Percentiles rank a stretch among this genome's conserved stretches.
Evolutionary conservation across 1,284 basidiomycete genomes (phyloP).

Genomic region (Pyrrhoderma noxium): DNA sequence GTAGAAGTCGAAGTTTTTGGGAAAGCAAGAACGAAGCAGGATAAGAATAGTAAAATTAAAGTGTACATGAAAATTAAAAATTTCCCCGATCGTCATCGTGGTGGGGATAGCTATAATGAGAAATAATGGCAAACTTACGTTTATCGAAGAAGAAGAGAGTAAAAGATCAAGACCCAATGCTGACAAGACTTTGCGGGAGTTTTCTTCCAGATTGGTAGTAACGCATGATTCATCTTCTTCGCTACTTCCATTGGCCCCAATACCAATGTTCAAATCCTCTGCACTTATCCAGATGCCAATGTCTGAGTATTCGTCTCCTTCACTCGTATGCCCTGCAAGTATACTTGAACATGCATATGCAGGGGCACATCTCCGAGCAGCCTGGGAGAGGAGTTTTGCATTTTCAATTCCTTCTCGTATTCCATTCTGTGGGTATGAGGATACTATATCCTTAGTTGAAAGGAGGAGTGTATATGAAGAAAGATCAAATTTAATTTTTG

Average conservation of each 20-base stretch:
- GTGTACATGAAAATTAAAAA: too few species aligned
- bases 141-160: background rate
- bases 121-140: too few species aligned
- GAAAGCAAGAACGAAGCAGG: too few species aligned
- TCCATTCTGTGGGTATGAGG: background rate
- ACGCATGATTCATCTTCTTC: too few species aligned
- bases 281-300: constrained; percentile 43
- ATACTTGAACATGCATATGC: constrained; percentile 41
- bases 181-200: constrained; percentile 2
- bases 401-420: background rate
- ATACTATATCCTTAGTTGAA: background rate
- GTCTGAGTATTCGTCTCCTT: constrained; percentile 50
- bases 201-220: background rate
- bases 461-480: constrained; percentile 4
- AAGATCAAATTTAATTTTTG: constrained; percentile 3
- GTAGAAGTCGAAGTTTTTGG: too few species aligned
- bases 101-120: too few species aligned
- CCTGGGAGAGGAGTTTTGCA: constrained; percentile 27
- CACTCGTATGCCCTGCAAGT: constrained; percentile 43
- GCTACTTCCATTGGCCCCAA: background rate
- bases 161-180: constrained; percentile 11
- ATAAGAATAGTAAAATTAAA: too few species aligned
- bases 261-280: background rate
- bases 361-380: constrained; percentile 34
- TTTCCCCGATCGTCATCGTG: too few species aligned